Evolutionary conservation across 2,329 filamentous ascomycete species (phyloP).

Genomic region (Hymenoscyphus fraxineus): DNA sequence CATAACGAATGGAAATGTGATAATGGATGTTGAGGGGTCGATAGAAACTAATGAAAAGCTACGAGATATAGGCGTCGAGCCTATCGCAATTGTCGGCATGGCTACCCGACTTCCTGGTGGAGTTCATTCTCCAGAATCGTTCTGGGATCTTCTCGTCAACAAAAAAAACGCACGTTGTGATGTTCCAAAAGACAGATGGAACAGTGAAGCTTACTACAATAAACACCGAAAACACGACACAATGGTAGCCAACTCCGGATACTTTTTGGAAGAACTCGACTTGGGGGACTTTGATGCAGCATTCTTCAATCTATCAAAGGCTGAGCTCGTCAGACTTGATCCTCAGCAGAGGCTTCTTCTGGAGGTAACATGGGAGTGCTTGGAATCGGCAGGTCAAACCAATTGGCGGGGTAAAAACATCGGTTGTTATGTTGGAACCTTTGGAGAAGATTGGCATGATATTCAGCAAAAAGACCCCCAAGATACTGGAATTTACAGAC

Average conservation of each 20-base stretch:
- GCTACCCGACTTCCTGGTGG: slow-evolving; percentile 35
- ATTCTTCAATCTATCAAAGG: slow-evolving; percentile 18
- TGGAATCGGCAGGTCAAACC: slow-evolving; percentile 27
- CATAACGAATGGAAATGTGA: background rate
- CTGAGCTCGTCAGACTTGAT: slow-evolving; percentile 21
- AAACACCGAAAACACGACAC: slow-evolving; percentile 4
- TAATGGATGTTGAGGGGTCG: background rate
- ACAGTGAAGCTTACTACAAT: slow-evolving; percentile 16
- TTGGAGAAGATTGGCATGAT: slow-evolving; percentile 16
- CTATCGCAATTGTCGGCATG: slow-evolving; percentile 19
- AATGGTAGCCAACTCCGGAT: slow-evolving; percentile 12
- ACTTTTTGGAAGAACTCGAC: slow-evolving; percentile 20
- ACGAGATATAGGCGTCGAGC: slow-evolving; percentile 7
- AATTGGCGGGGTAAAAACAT: slow-evolving; percentile 18
- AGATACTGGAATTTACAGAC: slow-evolving; percentile 5
- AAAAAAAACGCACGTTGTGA: slow-evolving; percentile 7
- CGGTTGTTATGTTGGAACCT: slow-evolving; percentile 17
- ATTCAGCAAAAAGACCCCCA: slow-evolving; percentile 9
- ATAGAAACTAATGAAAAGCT: background rate
- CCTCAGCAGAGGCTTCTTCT: slow-evolving; percentile 30
- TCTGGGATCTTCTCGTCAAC: slow-evolving; percentile 15
- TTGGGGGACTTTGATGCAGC: slow-evolving; percentile 15
- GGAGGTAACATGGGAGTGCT: slow-evolving; percentile 29
- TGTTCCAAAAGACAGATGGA: slow-evolving; percentile 13
- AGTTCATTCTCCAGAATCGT: slow-evolving; percentile 6